Evolutionary conservation across 116 monocot species (phyloP), one percentile per base, ranked within the genome.

Genomic region (Dioscorea cayenensis): DNA sequence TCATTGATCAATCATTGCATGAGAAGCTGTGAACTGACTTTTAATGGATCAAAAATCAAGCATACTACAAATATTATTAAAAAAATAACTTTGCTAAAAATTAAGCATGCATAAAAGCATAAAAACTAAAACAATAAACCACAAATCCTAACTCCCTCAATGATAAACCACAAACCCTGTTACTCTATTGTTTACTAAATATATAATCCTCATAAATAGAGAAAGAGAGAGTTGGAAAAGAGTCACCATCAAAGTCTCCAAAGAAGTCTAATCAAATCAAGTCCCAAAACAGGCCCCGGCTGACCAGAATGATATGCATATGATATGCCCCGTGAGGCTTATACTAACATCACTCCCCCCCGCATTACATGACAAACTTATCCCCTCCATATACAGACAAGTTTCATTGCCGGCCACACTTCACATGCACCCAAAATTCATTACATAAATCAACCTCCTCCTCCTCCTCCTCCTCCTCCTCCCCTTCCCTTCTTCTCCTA

Each of bases 281-380:
- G 55, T 55, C 55, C 55, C n/a, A n/a, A 19, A 55, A n/a, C 17
- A 55, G 55, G 55, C 19, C 55, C 55, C 16, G 52, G 62, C 78
- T 72, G 72, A 79, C 49, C 64, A 76, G 55, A 72, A 78, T 78
- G 59, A 78, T 79, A 75, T 76, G 36, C 59, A 27, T 64, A 69
- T 79, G 79, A 78, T 78, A 75, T 71, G 79, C 49, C 80, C 84
- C 84, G 80, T 84, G 84, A 84, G 59, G 35, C 21, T 55, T 32
- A 4, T 32, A 32, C 32, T 4, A 32, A 32, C 32, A 19, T 49
- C 51, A 21, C 61, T 73, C 69, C 21, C 51, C 32, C 25, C 22
- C 21, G 16, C 27, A 38, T 64, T 23, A 66, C 51, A 63, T 60
- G 59, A 80, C 65, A 80, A 60, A 66, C 59, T 61, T 38, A 62